A percentile compares a stretch with the other conserved stretches of the same genome.
phyloP scores from a whole-genome alignment of 2,329 filamentous ascomycete genomes.

The Ascosphaera acerosa region DNA sequence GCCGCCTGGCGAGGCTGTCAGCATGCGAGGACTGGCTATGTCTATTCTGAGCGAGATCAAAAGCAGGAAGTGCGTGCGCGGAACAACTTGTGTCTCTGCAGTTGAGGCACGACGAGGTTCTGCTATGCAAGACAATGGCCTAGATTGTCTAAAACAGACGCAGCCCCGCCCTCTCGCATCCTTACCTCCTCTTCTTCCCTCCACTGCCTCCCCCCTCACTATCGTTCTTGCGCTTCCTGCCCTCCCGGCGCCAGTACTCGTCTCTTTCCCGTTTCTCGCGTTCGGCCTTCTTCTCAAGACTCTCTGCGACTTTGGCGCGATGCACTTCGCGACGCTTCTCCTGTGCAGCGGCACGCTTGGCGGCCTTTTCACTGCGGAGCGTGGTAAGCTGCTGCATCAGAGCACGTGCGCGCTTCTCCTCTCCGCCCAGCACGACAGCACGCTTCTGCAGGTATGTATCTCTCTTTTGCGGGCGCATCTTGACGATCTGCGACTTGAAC shows the following conservation, averaged over 20 bases:
- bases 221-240: slow-evolving; percentile 43
- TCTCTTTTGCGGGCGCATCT: slow-evolving; percentile 54
- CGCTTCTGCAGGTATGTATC: slow-evolving; percentile 87
- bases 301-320: slow-evolving; percentile 56
- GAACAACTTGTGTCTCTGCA: too few relatives aligned
- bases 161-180: too few relatives aligned
- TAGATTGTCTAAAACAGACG: too few relatives aligned
- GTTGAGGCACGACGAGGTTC: too few relatives aligned
- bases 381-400: slow-evolving; percentile 86
- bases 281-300: slow-evolving; percentile 59
- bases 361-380: slow-evolving; percentile 68
- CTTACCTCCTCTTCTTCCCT: slow-evolving; percentile 21
- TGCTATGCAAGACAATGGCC: too few relatives aligned
- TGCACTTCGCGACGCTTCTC: slow-evolving; percentile 64
- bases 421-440: slow-evolving; percentile 59
- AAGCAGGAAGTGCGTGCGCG: too few relatives aligned
- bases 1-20: too few relatives aligned
- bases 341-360: slow-evolving; percentile 62
- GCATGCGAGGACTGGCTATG: too few relatives aligned
- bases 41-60: too few relatives aligned
- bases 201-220: slow-evolving; percentile 25
- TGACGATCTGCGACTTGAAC: slow-evolving; percentile 72
- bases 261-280: slow-evolving; percentile 78
- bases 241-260: slow-evolving; percentile 81
- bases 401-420: slow-evolving; percentile 71